Base-by-base conservation (phyloP, 495 filamentous ascomycete species). In the Schizothecium vesticola region DNA sequence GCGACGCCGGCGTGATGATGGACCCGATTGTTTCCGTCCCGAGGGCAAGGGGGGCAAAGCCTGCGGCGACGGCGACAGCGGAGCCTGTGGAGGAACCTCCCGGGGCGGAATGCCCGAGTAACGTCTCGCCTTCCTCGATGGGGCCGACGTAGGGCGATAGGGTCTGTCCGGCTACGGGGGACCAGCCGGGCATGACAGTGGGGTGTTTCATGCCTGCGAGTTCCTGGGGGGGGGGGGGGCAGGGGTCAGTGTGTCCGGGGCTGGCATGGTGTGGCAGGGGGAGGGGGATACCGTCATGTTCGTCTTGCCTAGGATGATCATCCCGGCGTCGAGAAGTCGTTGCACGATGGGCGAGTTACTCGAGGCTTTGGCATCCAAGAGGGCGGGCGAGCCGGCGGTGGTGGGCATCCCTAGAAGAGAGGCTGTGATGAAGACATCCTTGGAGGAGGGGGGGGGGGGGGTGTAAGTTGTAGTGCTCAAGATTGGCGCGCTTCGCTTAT, bases 21-120 rank as follows among this genome's bases (percentile, higher is more conserved):
- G 81, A 85, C 0, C 82, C 80, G 61, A 79, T 75, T 2, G 83
- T 84, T 61, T 86, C 84, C 6, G 82, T 81, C 0, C 83, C 84
- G 0, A 86, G 66, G 0, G 81, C 62, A 13, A 83, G 63, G 0
- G 83, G 77, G 3, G 78, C 73, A 25, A 80, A 82, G n/a, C 82
- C 82, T 43, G 81, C 78, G 6, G 81, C 77, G 8, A 81, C 78
- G 24, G 71, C 78, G 10, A 82, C 81, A 3, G 81, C 84, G n/a
- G 79, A 83, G 6, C 83, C 84, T 0, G 81, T 77, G 3, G 82
- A 85, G 9, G 84, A 85, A 1, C 84, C 84, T 16, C 75, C 75
- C 0, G 83, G 80, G 22, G 73, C 76, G 19, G 69, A 62, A 64
- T 81, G 80, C 5, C 81, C 79, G 1, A 76, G 67, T 0, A 69